Evolutionary conservation across 108 stramenopile genomes (phyloP).

Genomic region (Ochromonas danica): DNA sequence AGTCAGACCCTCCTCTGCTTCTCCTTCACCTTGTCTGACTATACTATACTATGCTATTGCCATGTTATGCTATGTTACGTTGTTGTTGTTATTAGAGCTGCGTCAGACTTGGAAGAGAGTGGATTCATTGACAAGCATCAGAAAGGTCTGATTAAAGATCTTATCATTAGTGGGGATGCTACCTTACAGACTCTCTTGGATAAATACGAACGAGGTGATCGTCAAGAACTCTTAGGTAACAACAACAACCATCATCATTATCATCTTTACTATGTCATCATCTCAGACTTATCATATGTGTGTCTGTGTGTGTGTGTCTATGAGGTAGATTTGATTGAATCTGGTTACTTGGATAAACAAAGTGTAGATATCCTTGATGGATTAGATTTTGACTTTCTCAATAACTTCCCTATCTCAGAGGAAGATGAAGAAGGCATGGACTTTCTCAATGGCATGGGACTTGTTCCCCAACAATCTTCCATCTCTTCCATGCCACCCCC

Average conservation of each 20-base stretch:
- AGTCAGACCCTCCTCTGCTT: background rate
- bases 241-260: background rate
- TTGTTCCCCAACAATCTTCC: too few species aligned
- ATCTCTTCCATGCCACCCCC: too few species aligned
- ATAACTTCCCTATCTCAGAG: background rate
- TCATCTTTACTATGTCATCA: background rate
- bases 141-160: conserved; percentile 58
- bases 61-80: background rate
- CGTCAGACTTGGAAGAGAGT: conserved; percentile 57
- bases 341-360: background rate
- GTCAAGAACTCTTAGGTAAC: conserved; percentile 44
- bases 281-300: background rate
- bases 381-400: conserved; percentile 29
- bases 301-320: background rate
- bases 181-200: conserved; percentile 50
- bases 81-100: conserved; percentile 10
- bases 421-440: background rate
- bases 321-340: conserved; percentile 4
- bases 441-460: too few species aligned
- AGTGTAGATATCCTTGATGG: conserved; percentile 17
- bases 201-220: conserved; percentile 53
- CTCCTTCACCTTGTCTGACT: background rate
- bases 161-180: conserved; percentile 58
- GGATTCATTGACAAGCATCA: conserved; percentile 59
- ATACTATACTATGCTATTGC: background rate